Conservation (phyloP, 2,329 filamentous ascomycete species). For the Cadophora malorum region DNA sequence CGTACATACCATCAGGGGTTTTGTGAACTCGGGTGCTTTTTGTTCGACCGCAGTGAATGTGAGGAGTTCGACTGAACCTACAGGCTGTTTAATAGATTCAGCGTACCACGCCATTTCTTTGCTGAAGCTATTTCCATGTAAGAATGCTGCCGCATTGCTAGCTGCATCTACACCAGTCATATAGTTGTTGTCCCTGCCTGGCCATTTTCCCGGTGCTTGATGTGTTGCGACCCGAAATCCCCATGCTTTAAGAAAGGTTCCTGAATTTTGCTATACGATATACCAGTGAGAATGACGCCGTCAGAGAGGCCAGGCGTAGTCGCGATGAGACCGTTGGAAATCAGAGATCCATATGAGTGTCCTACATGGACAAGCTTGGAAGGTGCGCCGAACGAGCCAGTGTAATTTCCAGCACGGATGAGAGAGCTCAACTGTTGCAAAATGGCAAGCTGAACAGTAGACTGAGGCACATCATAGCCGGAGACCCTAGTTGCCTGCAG, state of each 20-base stretch:
- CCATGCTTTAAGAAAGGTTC: constrained; percentile 28
- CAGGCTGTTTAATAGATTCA: constrained; percentile 33
- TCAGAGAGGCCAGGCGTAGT: constrained; percentile 60
- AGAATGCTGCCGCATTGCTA: constrained; percentile 38
- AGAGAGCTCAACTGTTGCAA: constrained; percentile 26
- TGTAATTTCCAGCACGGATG: constrained; percentile 36
- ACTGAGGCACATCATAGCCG: constrained; percentile 42
- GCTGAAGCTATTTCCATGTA: constrained; percentile 37
- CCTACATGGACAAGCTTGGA: constrained; percentile 63
- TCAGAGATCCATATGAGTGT: constrained; percentile 67
- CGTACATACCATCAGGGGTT: constrained; percentile 17
- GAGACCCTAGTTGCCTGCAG: constrained; percentile 25
- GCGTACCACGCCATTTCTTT: constrained; percentile 35
- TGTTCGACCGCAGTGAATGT: constrained; percentile 26
- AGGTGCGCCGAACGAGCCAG: constrained; percentile 36
- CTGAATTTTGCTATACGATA: constrained; percentile 45
- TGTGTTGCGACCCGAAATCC: constrained; percentile 39
- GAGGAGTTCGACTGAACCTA: constrained; percentile 37
- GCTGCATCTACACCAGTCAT: constrained; percentile 40
- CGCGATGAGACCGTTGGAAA: constrained; percentile 60
- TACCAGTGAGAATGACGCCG: constrained; percentile 65
- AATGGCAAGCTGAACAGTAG: constrained; percentile 38
- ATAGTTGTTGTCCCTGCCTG: constrained; percentile 33
- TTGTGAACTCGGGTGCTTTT: neutral
- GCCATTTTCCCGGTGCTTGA: constrained; percentile 31